Percentiles rank a stretch among this genome's conserved stretches.
phyloP scores from a whole-genome alignment of 2,329 filamentous ascomycete genomes.

The Pleoardoris graminearum region DNA sequence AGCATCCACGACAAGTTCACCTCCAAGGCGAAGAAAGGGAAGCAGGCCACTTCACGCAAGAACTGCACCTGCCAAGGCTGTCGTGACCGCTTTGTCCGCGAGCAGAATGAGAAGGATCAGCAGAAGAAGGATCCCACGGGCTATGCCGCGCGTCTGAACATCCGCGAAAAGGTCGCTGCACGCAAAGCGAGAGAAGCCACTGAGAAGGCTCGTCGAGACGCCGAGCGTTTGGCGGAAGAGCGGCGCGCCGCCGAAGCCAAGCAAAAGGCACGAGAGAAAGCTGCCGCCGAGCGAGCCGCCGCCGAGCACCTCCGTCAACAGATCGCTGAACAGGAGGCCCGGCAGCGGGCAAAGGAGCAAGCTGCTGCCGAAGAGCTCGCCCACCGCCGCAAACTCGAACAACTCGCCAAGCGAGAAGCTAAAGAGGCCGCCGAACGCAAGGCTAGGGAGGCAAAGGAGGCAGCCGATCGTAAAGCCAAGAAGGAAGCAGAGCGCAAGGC shows the following conservation, averaged over 20 bases:
- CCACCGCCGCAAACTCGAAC: not conserved
- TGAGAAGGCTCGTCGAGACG: not conserved
- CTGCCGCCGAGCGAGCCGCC: not conserved
- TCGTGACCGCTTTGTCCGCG: not conserved
- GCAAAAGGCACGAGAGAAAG: not conserved
- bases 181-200: slow-evolving; percentile 1
- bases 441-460: not conserved
- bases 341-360: not conserved
- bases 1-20: not conserved
- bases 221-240: not conserved
- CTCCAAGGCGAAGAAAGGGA: not conserved
- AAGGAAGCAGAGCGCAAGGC: not conserved
- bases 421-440: not conserved
- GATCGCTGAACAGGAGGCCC: not conserved
- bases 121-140: not conserved
- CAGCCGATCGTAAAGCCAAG: not conserved
- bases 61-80: slow-evolving; percentile 3
- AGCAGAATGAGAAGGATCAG: not conserved
- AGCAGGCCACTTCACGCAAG: not conserved
- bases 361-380: not conserved
- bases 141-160: not conserved
- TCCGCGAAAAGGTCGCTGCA: not conserved
- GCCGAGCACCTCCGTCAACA: not conserved
- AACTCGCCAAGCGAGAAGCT: not conserved
- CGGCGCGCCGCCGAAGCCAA: not conserved